Evolutionary conservation across 2,329 filamentous ascomycete genomes (phyloP).

Genomic region (Colletotrichum godetiae): DNA sequence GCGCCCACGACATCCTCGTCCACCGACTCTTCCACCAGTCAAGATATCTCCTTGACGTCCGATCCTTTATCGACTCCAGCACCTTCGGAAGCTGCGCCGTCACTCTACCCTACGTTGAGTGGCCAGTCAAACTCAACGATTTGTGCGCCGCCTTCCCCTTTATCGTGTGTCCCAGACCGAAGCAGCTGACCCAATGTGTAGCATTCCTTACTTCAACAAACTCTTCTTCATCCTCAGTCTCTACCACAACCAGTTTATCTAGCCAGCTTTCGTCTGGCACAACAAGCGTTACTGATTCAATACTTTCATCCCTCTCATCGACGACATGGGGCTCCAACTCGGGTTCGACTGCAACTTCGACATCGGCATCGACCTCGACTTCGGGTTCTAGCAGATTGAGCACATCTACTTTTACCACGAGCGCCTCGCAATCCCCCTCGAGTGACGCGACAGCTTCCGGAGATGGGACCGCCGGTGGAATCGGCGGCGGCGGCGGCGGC

Average conservation of each 20-base stretch:
- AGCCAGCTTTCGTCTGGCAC: constrained; percentile 29
- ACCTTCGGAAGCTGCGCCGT: constrained; percentile 22
- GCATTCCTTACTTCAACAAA: constrained; percentile 34
- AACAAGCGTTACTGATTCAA: constrained; percentile 22
- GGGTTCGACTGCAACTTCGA: not conserved
- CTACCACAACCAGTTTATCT: constrained; percentile 28
- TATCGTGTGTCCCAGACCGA: not conserved
- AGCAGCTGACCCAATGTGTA: constrained; percentile 11
- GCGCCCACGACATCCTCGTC: constrained; percentile 40
- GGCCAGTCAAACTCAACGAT: constrained; percentile 40
- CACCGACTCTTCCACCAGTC: constrained; percentile 37
- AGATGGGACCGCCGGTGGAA: constrained; percentile 2
- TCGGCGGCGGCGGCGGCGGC: constrained; percentile 5
- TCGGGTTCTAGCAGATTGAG: not conserved
- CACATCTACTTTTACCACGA: constrained; percentile 23
- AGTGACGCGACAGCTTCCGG: constrained; percentile 6
- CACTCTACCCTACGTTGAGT: constrained; percentile 31
- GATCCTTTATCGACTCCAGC: constrained; percentile 41
- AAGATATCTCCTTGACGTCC: constrained; percentile 42
- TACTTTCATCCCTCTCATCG: constrained; percentile 26
- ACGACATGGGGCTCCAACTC: constrained; percentile 4
- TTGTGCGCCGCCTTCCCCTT: constrained; percentile 32
- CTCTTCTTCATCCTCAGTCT: constrained; percentile 34
- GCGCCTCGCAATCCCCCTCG: constrained; percentile 10
- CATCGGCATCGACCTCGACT: not conserved